Percentiles rank a stretch among this genome's conserved stretches.
Conservation (phyloP, 2,329 filamentous ascomycete genomes). For the Sporothrix dimorphospora region DNA sequence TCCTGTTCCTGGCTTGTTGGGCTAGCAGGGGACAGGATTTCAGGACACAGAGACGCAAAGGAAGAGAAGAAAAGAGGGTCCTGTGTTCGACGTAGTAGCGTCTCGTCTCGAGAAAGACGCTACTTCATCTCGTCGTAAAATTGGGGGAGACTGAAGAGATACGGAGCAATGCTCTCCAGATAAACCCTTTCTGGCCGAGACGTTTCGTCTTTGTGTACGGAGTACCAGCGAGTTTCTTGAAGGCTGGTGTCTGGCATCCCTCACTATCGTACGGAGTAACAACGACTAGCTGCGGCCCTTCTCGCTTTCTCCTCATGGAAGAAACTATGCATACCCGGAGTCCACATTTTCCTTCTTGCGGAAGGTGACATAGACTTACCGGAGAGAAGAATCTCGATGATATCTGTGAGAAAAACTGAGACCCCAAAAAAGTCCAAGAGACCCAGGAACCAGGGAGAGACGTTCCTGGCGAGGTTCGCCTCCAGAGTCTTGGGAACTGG, state of each 20-base stretch:
- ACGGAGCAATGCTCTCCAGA: not conserved
- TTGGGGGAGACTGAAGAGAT: not conserved
- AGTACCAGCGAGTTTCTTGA: not conserved
- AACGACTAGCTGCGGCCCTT: slow-evolving; percentile 5
- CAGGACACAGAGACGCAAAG: not conserved
- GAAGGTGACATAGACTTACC: slow-evolving; percentile 17
- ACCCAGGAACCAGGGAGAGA: not conserved
- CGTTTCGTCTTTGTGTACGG: not conserved
- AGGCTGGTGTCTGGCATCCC: not conserved
- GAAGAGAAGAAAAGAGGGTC: not conserved
- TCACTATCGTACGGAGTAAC: not conserved
- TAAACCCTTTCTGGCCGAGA: not conserved
- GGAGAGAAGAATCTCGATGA: not conserved
- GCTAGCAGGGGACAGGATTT: slow-evolving; percentile 8
- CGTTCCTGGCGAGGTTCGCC: not conserved
- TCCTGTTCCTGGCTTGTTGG: not conserved
- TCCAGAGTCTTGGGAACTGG: slow-evolving; percentile 3
- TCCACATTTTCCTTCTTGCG: slow-evolving; percentile 12
- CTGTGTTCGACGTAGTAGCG: not conserved
- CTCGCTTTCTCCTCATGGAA: not conserved
- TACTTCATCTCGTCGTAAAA: not conserved
- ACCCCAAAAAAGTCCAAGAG: not conserved
- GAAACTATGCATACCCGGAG: not conserved
- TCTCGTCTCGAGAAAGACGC: slow-evolving; percentile 12
- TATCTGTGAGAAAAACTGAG: not conserved